Conservation (phyloP, 148 eudicot species). For the Agrostemma githago region DNA sequence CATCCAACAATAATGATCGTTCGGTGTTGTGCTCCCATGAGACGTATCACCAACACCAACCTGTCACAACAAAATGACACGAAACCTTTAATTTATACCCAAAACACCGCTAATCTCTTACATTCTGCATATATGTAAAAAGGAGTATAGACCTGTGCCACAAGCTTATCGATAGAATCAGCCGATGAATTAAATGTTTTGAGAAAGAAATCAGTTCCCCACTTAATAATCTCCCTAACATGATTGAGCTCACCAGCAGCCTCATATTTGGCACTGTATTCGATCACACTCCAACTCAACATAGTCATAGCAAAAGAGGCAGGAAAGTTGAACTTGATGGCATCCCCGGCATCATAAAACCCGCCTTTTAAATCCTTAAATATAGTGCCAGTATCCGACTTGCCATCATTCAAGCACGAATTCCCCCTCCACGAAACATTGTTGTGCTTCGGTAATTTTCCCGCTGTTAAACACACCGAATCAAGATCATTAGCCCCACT, state of each 20-base stretch:
- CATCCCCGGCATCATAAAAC: slow-evolving; percentile 97
- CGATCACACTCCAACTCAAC: slow-evolving; percentile 99
- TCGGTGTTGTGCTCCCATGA: slow-evolving; percentile 56
- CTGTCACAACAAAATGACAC: slow-evolving; percentile 31
- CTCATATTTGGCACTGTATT: slow-evolving; percentile 85
- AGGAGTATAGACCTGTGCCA: slow-evolving; percentile 48
- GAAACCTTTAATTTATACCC: not conserved
- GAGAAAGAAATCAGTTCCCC: slow-evolving; percentile 94
- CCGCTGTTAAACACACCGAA: slow-evolving; percentile 44
- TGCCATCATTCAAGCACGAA: slow-evolving; percentile 76
- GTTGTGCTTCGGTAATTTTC: slow-evolving; percentile 83
- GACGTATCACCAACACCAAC: slow-evolving; percentile 81
- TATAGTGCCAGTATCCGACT: slow-evolving; percentile 36
- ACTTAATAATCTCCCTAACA: slow-evolving; percentile 78
- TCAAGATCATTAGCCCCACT: slow-evolving; percentile 3
- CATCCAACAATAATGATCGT: slow-evolving; percentile 91
- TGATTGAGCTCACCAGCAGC: slow-evolving; percentile 94
- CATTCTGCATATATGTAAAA: not conserved
- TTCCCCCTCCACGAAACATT: slow-evolving; percentile 95
- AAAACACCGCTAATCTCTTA: not conserved
- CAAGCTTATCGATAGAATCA: slow-evolving; percentile 62
- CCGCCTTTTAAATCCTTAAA: slow-evolving; percentile 78
- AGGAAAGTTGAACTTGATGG: slow-evolving; percentile 91
- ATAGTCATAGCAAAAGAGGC: slow-evolving; percentile 81
- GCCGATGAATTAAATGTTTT: slow-evolving; percentile 86